These are phyloP conservation scores for Geotrichum histeridarum DNA, from an alignment of 1,139 yeast genomes.

Conservation along the genomic window DNA sequence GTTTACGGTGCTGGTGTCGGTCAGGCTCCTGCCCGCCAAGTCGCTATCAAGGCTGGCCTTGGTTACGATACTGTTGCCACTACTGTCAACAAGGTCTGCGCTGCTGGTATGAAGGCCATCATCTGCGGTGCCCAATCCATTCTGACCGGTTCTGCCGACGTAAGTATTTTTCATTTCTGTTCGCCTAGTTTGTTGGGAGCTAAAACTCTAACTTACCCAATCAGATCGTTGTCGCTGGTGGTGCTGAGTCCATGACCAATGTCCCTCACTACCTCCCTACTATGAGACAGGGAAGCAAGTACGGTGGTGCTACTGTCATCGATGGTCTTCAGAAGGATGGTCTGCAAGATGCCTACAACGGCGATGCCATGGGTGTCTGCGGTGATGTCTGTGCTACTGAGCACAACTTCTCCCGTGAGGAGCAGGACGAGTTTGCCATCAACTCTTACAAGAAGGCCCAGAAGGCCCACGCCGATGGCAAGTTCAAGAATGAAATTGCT, in stretches of 20 bases:
- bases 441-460: conserved; percentile 80
- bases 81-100: conserved; percentile 94
- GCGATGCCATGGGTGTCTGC: conserved; percentile 87
- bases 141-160: conserved; percentile 78
- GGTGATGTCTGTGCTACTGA: conserved; percentile 90
- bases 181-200: background rate
- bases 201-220: background rate
- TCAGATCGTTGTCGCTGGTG: conserved; percentile 82
- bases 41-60: conserved; percentile 84
- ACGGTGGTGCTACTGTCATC: conserved; percentile 69
- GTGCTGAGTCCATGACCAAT: conserved; percentile 96
- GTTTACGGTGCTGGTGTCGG: conserved; percentile 92
- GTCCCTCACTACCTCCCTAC: conserved; percentile 87
- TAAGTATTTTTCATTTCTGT: conserved; percentile 1
- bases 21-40: conserved; percentile 98
- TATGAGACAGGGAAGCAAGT: conserved; percentile 84
- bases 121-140: conserved; percentile 89
- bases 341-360: conserved; percentile 80
- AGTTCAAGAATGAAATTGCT: conserved; percentile 72
- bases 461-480: conserved; percentile 70
- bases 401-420: conserved; percentile 58
- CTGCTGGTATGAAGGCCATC: conserved; percentile 90
- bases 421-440: conserved; percentile 86
- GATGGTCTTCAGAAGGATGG: conserved; percentile 94
- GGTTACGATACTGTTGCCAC: conserved; percentile 75